phyloP scores from a whole-genome alignment of 352 stramenopile genomes.

The Globisporangium polare region DNA sequence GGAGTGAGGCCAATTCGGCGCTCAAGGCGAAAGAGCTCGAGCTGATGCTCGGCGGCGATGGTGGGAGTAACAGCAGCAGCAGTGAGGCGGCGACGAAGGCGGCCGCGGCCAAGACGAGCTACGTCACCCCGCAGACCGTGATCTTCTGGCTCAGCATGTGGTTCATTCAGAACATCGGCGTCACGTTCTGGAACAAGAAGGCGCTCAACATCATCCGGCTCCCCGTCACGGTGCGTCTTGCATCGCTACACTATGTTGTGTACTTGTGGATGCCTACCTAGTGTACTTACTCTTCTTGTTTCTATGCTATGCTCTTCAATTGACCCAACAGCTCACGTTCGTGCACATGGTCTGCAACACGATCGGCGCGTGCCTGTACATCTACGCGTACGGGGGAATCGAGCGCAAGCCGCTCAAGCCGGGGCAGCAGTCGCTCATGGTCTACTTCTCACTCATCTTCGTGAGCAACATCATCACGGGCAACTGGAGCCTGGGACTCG shows the following conservation, averaged over 20 bases:
- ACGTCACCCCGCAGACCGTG: constrained; percentile 59
- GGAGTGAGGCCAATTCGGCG: neutral
- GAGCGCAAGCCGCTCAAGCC: constrained; percentile 62
- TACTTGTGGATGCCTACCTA: neutral
- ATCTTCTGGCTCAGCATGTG: constrained; percentile 83
- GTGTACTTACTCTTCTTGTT: neutral
- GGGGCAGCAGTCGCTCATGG: constrained; percentile 68
- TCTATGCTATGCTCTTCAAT: neutral
- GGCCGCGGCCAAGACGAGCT: constrained; percentile 50
- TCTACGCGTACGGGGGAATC: constrained; percentile 63
- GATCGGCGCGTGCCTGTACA: constrained; percentile 78
- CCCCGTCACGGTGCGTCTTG: constrained; percentile 41
- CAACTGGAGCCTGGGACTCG: constrained; percentile 89
- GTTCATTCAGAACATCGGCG: constrained; percentile 91
- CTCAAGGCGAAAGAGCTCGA: neutral
- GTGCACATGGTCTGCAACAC: constrained; percentile 95
- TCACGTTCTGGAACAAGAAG: constrained; percentile 96
- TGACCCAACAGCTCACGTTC: constrained; percentile 74
- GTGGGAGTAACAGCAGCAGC: neutral
- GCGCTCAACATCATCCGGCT: constrained; percentile 67
- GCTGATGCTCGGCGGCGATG: neutral
- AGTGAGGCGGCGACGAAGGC: constrained; percentile 9
- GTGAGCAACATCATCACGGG: constrained; percentile 95
- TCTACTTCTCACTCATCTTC: constrained; percentile 92
- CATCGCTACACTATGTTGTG: neutral